Evolutionary conservation across 164 flowering plant genomes (phyloP).

Genomic region (Cinnamomum chago): DNA sequence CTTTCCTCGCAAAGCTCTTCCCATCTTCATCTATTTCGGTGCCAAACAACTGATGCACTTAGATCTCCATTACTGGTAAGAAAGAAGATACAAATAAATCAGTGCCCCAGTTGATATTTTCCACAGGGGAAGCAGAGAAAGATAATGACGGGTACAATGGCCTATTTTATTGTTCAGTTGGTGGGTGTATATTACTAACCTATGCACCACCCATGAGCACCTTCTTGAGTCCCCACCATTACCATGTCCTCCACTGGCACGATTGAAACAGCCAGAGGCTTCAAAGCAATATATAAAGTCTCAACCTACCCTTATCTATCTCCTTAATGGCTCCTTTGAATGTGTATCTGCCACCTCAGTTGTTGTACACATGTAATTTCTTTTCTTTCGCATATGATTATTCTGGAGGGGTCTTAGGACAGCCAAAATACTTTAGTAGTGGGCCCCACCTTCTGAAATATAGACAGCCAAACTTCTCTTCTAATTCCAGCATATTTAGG

Average conservation of each 20-base stretch:
- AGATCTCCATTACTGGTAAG: slow-evolving; percentile 31
- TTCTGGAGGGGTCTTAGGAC: too few relatives aligned
- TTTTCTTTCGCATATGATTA: too few relatives aligned
- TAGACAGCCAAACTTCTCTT: too few relatives aligned
- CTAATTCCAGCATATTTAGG: too few relatives aligned
- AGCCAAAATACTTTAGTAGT: too few relatives aligned
- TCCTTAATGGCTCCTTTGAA: slow-evolving; percentile 33
- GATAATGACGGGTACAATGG: slow-evolving; percentile 12
- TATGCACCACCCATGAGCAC: slow-evolving; percentile 15
- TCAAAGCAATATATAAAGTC: slow-evolving; percentile 38
- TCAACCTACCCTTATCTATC: slow-evolving; percentile 52
- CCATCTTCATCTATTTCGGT: slow-evolving; percentile 41
- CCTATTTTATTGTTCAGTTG: background rate
- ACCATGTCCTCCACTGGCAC: slow-evolving; percentile 15
- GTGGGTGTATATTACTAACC: slow-evolving; percentile 40
- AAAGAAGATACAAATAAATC: slow-evolving; percentile 18
- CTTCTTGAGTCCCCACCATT: slow-evolving; percentile 17
- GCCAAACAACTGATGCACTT: slow-evolving; percentile 21
- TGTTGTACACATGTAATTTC: too few relatives aligned
- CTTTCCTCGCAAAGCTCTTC: slow-evolving; percentile 21
- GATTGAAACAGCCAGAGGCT: slow-evolving; percentile 6
- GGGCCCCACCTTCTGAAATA: too few relatives aligned
- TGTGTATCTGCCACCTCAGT: slow-evolving; percentile 44
- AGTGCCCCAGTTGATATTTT: slow-evolving; percentile 20
- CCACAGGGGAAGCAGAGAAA: slow-evolving; percentile 3